Evolutionary conservation across 129 eudicot species (phyloP).

Genomic region (Erigeron canadensis): DNA sequence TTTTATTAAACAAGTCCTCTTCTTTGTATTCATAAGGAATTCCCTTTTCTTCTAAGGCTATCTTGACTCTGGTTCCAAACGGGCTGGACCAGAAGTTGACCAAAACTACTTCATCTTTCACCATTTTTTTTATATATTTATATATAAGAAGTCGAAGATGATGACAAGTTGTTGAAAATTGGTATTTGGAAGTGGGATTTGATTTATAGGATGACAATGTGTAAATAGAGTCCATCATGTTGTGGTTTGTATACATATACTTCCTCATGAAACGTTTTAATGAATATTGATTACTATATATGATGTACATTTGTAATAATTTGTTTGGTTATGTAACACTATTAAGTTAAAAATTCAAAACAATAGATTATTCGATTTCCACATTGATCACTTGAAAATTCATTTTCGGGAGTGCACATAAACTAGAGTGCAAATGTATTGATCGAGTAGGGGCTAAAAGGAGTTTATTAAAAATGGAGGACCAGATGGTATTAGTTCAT

Average conservation of each 20-base stretch:
- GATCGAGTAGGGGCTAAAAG: too few species aligned
- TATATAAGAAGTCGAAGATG: neutral
- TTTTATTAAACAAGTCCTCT: conserved; percentile 35
- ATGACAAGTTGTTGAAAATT: neutral
- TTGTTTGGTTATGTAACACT: too few species aligned
- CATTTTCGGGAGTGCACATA: too few species aligned
- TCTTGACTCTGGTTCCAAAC: conserved; percentile 35
- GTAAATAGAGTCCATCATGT: conserved; percentile 13
- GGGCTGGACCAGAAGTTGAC: conserved; percentile 37
- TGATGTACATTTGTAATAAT: too few species aligned
- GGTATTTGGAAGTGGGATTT: neutral
- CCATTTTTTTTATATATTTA: conserved; percentile 5
- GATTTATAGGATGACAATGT: conserved; percentile 9
- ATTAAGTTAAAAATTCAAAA: too few species aligned
- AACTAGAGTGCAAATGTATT: too few species aligned
- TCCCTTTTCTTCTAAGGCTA: conserved; percentile 41
- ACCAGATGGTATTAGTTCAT: too few species aligned
- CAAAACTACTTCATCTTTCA: conserved; percentile 33
- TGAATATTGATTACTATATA: too few species aligned
- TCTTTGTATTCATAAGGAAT: conserved; percentile 36
- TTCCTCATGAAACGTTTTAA: too few species aligned
- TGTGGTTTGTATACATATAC: neutral
- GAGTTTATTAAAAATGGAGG: too few species aligned
- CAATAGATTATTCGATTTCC: too few species aligned
- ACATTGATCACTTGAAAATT: too few species aligned